Evolutionary conservation across 2,329 filamentous ascomycete genomes (phyloP), one percentile per base, ranked within the genome.

Genomic region (Monosporascus sp.): DNA sequence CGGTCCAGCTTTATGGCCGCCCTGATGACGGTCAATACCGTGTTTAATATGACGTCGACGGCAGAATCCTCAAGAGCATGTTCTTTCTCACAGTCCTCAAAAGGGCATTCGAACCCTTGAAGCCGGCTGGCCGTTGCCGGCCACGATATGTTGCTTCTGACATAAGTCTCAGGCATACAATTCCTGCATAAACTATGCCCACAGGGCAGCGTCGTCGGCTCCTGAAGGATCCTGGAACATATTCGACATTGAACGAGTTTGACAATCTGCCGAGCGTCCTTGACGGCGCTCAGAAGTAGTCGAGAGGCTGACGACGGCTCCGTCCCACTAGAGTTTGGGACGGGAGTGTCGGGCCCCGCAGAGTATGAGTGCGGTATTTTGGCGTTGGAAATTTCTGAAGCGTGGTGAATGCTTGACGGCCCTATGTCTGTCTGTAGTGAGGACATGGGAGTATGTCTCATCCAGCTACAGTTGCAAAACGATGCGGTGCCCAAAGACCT

Each of bases 41-140:
- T 94, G 51, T 81, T 83, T 55, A 96, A 70, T 2, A 86, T 84
- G 38, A 96, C 87, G 72, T 96, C 90, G 7, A 86, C 72, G 47
- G 79, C 82, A 70, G 89, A 96, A 63, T 96, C 91, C 3, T 79
- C 87, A 19, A 86, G 65, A 0, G 90, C 85, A 71, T 96, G 92
- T 52, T 91, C 87, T 55, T 78, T 78, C 16, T 70, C 71, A 62
- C 91, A 96, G 2, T 77, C 77, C 8, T 68, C 54, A 57, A 90
- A 86, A 0, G 88, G 88, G 65, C 92, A 97, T n/a, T 68, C 71
- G 62, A 96, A 89, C 0, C 86, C 89, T 61, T 83, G 77, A 41
- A 84, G 74, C 40, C 91, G 81, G 43, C 81, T 83, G 7, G 84
- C 80, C 1, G 79, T 78, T 17, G 83, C 84, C 1, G 90, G 91